Percentiles rank a stretch among this genome's conserved stretches.
Evolutionary conservation across 2,329 filamentous ascomycete species (phyloP).

Genomic region (Botrytis elliptica): DNA sequence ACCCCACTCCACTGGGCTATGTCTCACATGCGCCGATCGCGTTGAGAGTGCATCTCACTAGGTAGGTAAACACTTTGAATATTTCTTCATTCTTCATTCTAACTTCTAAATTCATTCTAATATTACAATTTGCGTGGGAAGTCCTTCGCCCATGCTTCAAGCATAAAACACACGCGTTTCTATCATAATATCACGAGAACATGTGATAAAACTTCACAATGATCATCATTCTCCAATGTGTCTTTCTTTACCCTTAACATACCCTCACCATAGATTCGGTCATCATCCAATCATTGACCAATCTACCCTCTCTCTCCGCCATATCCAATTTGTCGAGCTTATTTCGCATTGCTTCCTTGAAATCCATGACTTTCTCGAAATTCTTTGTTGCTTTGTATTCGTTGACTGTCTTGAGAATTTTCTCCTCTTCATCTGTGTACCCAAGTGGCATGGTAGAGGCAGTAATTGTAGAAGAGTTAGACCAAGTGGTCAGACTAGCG

Average conservation of each 20-base stretch:
- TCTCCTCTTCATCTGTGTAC: not conserved
- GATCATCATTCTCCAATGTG: not conserved
- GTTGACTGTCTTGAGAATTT: not conserved
- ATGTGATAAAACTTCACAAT: not conserved
- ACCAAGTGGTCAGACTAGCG: not conserved
- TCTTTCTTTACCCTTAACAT: not conserved
- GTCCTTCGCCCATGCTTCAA: not conserved
- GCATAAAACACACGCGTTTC: not conserved
- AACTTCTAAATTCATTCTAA: constrained; percentile 1
- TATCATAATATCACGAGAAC: not conserved
- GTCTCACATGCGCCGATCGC: not conserved
- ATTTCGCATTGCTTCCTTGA: not conserved
- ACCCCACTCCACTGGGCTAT: constrained; percentile 1
- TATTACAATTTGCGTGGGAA: constrained; percentile 10
- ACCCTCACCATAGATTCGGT: not conserved
- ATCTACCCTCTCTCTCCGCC: constrained; percentile 1
- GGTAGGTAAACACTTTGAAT: not conserved
- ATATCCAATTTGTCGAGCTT: not conserved
- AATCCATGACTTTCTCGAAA: not conserved
- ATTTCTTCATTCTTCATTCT: not conserved
- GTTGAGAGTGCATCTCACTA: not conserved
- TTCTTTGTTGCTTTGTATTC: not conserved
- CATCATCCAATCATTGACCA: not conserved
- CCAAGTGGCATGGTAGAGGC: not conserved
- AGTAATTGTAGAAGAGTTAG: not conserved